Percentiles rank a stretch among this genome's conserved stretches.
These are phyloP conservation scores for Lentinus polychrous DNA, from an alignment of 1,284 basidiomycete genomes.

Conservation along the genomic window DNA sequence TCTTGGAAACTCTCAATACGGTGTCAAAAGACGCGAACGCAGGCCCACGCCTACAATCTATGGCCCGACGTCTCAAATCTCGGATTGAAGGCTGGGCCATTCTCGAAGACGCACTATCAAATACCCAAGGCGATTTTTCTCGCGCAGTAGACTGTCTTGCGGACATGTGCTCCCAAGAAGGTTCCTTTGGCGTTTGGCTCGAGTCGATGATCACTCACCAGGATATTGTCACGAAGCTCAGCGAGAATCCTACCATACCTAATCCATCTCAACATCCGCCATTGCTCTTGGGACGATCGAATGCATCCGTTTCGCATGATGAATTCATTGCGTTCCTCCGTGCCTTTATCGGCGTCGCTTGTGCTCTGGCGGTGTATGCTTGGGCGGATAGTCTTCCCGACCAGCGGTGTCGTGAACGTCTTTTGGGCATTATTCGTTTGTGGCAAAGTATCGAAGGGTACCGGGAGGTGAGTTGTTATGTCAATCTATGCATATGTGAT, in stretches of 20 bases:
- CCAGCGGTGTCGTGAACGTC: constrained; percentile 52
- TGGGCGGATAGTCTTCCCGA: constrained; percentile 75
- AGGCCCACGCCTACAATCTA: constrained; percentile 34
- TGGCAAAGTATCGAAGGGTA: constrained; percentile 68
- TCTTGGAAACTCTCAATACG: constrained; percentile 35
- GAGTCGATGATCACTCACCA: constrained; percentile 54
- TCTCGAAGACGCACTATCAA: constrained; percentile 54
- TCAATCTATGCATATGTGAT: neutral
- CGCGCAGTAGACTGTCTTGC: constrained; percentile 42
- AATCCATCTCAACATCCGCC: constrained; percentile 29
- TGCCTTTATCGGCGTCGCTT: constrained; percentile 58
- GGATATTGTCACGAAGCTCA: constrained; percentile 40
- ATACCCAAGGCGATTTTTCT: constrained; percentile 43
- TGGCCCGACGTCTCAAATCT: constrained; percentile 37
- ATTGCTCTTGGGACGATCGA: constrained; percentile 23
- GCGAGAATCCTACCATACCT: constrained; percentile 33
- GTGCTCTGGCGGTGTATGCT: constrained; percentile 67
- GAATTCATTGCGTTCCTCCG: constrained; percentile 59
- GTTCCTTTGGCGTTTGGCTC: constrained; percentile 64
- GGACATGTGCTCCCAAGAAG: constrained; percentile 56
- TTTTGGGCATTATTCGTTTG: constrained; percentile 52
- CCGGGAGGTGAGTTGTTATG: constrained; percentile 39
- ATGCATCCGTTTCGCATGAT: constrained; percentile 35
- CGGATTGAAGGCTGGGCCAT: constrained; percentile 53
- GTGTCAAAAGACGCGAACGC: constrained; percentile 33